These are phyloP conservation scores for Plasmodium inui DNA, from an alignment of 169 alveolate species.

Conservation along the genomic window DNA sequence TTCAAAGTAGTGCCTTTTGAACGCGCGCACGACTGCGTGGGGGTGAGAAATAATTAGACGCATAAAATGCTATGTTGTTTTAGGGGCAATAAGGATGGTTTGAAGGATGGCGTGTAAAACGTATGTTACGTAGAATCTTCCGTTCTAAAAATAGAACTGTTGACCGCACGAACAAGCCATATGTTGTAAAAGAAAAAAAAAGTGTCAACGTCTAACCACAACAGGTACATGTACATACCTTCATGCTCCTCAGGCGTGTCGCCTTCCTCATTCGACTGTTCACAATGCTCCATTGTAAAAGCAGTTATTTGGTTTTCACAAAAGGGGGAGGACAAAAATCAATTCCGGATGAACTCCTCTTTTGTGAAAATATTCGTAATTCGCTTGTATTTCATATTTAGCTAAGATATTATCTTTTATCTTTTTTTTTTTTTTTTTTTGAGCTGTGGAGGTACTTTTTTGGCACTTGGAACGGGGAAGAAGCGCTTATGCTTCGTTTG, in stretches of 20 bases:
- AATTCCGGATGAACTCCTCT: background rate
- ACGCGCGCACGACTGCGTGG: constrained; percentile 37
- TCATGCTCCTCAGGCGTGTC: constrained; percentile 65
- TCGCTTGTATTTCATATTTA: background rate
- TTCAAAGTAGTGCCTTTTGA: constrained; percentile 54
- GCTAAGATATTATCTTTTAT: background rate
- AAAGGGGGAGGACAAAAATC: background rate
- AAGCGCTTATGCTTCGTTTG: background rate
- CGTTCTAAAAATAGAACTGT: background rate
- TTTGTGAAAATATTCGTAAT: background rate
- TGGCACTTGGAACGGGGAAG: background rate
- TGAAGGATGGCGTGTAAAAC: background rate
- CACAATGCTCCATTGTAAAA: constrained; percentile 43
- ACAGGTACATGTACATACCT: constrained; percentile 30
- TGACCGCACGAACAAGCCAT: background rate
- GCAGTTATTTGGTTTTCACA: background rate
- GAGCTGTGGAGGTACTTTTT: background rate
- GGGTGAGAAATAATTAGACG: background rate
- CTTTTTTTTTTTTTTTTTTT: constrained; percentile 19
- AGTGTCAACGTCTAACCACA: background rate
- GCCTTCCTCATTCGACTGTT: background rate
- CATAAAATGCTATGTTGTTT: background rate
- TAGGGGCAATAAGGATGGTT: background rate
- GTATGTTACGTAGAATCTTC: background rate
- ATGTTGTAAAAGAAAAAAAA: background rate